Base-by-base conservation (phyloP, 345 rosid genomes). In the Salix brachista region DNA sequence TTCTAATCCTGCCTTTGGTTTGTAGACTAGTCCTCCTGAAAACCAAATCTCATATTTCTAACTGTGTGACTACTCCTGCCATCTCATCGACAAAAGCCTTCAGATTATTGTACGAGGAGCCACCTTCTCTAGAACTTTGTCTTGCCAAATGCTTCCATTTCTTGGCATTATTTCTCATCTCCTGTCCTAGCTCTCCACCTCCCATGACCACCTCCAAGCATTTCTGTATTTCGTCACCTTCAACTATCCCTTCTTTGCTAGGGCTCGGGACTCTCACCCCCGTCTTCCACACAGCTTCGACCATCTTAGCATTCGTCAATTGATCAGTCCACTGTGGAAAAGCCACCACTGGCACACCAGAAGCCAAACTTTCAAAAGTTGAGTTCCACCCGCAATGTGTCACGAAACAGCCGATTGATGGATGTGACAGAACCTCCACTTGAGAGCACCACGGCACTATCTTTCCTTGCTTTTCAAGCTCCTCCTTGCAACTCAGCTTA, bases 331-430 rank as follows among this genome's bases (percentile, higher is more conserved):
- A 87, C 48, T 77, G 86, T 4, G 87, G 89, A 36, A 71, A 72
- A 0, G 78, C 82, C 73, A 86, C 84, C 84, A 84, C 61, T 0
- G 87, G 87, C 30, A 84, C 86, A 8, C 87, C 89, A 1, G 76
- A 67, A 16, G 64, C 67, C 73, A 84, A 54, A 82, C 89, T 77
- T 77, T 86, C 87, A 1, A 74, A 30, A 11, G 80, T 76, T 13
- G 89, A 86, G 75, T 78, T 86, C 89, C 89, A 86, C 9, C 89
- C 86, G 4, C 89, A 86, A 61, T 86, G 89, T 28, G 86, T 81
- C 44, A 87, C n/a, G 64, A 87, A 84, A 61, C 89, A 87, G 26
- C 87, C 89, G 0, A 80, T 21, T 4, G 87, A 75, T 0, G 64
- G 75, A 69, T 87, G 89, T 8, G 79, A 77, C 65, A 87, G 30